phyloP scores from a whole-genome alignment of 2,329 filamentous ascomycete species.

The Xylaria sp. region DNA sequence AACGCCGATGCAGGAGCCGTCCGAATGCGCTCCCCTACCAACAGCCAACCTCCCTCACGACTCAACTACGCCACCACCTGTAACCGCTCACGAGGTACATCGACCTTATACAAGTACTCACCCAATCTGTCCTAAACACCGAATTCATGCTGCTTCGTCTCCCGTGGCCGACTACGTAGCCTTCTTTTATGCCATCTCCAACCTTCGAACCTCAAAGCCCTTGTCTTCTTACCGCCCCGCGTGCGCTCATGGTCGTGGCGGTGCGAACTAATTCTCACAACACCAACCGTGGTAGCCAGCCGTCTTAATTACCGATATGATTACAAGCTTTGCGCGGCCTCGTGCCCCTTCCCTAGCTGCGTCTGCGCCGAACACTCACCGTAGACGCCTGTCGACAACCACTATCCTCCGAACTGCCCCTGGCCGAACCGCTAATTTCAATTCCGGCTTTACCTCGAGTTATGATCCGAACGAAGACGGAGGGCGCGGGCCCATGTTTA shows the following conservation, averaged over 20 bases:
- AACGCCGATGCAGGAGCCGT: slow-evolving; percentile 25
- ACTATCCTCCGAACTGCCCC: slow-evolving; percentile 38
- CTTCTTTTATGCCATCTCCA: too few species aligned
- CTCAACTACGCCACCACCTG: not conserved
- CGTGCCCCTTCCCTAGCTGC: slow-evolving; percentile 25
- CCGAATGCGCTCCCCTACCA: not conserved
- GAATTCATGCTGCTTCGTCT: not conserved
- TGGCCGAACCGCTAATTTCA: slow-evolving; percentile 56
- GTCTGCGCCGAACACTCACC: slow-evolving; percentile 20
- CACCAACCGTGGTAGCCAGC: slow-evolving; percentile 10
- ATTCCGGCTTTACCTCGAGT: slow-evolving; percentile 62
- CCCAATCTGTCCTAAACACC: not conserved
- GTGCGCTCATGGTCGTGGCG: slow-evolving; percentile 15
- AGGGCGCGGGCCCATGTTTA: slow-evolving; percentile 65
- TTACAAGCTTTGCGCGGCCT: slow-evolving; percentile 32
- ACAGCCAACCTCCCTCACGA: not conserved
- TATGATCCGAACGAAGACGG: slow-evolving; percentile 63
- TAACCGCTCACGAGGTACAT: slow-evolving; percentile 1
- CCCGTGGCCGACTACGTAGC: not conserved
- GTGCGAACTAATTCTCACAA: slow-evolving; percentile 15
- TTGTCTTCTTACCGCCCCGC: not conserved
- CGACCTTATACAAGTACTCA: not conserved
- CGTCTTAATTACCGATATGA: slow-evolving; percentile 31
- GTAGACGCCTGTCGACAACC: slow-evolving; percentile 41
- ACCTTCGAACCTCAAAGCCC: too few species aligned